Evolutionary conservation across 179 eudicot genomes (phyloP).

Genomic region (Beta macrorhiza): DNA sequence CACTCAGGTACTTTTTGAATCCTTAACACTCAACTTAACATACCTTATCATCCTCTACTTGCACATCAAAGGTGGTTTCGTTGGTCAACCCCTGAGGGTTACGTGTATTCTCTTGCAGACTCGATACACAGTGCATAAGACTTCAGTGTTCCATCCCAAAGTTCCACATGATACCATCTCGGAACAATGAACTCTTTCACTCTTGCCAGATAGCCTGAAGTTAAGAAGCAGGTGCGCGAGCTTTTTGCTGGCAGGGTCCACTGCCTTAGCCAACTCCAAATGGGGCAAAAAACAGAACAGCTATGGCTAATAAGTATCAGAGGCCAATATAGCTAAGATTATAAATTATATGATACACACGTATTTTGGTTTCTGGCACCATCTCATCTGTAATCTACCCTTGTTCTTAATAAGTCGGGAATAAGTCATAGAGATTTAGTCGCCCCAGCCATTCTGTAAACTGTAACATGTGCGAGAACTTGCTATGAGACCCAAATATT

Average conservation of each 20-base stretch:
- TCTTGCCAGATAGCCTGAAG: background rate
- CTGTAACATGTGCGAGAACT: background rate
- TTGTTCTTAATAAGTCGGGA: background rate
- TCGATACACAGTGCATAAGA: no score
- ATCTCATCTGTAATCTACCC: background rate
- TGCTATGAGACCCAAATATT: background rate
- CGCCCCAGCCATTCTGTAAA: background rate
- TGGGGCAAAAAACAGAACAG: background rate
- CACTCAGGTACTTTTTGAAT: no score
- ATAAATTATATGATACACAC: background rate
- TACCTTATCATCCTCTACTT: no score
- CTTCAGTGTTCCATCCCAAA: no score
- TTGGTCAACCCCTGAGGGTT: no score
- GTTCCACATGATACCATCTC: no score
- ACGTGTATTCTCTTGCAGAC: no score
- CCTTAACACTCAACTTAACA: no score
- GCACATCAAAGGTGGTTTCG: no score
- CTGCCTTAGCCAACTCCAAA: conserved; percentile 1
- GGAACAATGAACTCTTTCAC: background rate
- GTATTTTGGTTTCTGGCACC: background rate
- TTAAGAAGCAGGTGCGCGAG: background rate
- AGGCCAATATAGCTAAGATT: background rate
- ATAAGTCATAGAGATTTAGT: background rate
- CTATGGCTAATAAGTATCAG: background rate
- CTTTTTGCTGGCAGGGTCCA: background rate